Evolutionary conservation across 176 grass and related monocot species (phyloP).

Genomic region (bread wheat (Triticum aestivum)): DNA sequence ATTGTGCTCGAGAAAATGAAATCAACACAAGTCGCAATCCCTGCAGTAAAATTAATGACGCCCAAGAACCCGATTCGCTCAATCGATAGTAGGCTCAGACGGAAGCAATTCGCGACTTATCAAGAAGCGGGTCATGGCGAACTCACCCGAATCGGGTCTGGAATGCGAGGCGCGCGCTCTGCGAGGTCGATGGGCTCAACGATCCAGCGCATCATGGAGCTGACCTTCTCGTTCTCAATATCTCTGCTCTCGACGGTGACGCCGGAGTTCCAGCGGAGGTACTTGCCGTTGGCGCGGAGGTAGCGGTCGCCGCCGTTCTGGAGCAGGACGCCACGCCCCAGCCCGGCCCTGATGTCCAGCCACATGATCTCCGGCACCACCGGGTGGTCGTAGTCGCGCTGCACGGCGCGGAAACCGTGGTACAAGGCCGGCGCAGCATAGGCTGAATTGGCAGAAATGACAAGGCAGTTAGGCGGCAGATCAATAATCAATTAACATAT

Average conservation of each 20-base stretch:
- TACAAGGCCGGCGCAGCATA: background rate
- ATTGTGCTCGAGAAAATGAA: background rate
- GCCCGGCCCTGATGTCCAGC: background rate
- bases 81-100: background rate
- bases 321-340: background rate
- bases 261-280: background rate
- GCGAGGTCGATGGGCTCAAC: background rate
- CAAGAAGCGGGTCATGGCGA: background rate
- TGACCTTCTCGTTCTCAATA: background rate
- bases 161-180: background rate
- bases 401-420: background rate
- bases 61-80: background rate
- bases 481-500: background rate
- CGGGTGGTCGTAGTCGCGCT: background rate
- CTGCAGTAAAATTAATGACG: background rate
- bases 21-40: background rate
- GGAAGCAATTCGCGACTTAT: background rate
- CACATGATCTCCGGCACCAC: background rate
- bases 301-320: background rate
- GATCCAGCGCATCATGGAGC: slow-evolving; percentile 15
- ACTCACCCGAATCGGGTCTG: background rate
- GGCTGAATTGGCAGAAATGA: background rate
- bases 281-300: slow-evolving; percentile 26
- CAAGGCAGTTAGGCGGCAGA: background rate
- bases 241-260: background rate